Conservation (phyloP, 768 basidiomycete species). For the Psilocybe sp. region DNA sequence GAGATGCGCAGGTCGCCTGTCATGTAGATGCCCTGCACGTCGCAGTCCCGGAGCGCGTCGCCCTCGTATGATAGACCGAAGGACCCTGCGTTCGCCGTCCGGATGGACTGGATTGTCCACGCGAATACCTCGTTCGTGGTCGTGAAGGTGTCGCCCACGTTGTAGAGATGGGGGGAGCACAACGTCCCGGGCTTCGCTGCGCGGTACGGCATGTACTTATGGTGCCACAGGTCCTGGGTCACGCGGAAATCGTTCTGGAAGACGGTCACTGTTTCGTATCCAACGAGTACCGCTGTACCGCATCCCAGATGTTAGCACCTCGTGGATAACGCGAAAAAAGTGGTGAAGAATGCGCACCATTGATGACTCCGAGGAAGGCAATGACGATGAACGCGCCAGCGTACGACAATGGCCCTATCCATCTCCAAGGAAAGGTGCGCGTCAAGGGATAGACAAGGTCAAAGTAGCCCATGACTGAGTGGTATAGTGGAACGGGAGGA, state of each 20-base stretch:
- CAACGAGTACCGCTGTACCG: conserved; percentile 18
- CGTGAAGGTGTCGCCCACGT: conserved; percentile 22
- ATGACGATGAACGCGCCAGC: conserved; percentile 12
- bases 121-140: conserved; percentile 25
- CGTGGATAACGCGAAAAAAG: not conserved
- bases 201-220: conserved; percentile 18
- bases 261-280: conserved; percentile 22
- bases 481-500: too few species aligned
- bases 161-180: conserved; percentile 23
- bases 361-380: conserved; percentile 15
- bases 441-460: conserved; percentile 11
- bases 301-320: not conserved
- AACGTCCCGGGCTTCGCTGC: conserved; percentile 19
- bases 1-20: conserved; percentile 15
- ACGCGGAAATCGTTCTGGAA: conserved; percentile 23
- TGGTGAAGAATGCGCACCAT: conserved; percentile 9
- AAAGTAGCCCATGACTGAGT: too few species aligned
- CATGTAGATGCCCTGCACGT: conserved; percentile 19
- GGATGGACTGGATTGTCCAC: conserved; percentile 19
- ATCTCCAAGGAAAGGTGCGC: conserved; percentile 15
- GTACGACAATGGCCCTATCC: conserved; percentile 14
- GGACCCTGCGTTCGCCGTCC: conserved; percentile 19
- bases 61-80: conserved; percentile 22
- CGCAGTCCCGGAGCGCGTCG: conserved; percentile 21
- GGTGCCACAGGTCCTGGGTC: conserved; percentile 20